Evolutionary conservation across 306 rosid genomes (phyloP), one percentile per base, ranked within the genome.

Genomic region (Lotus japonicus): DNA sequence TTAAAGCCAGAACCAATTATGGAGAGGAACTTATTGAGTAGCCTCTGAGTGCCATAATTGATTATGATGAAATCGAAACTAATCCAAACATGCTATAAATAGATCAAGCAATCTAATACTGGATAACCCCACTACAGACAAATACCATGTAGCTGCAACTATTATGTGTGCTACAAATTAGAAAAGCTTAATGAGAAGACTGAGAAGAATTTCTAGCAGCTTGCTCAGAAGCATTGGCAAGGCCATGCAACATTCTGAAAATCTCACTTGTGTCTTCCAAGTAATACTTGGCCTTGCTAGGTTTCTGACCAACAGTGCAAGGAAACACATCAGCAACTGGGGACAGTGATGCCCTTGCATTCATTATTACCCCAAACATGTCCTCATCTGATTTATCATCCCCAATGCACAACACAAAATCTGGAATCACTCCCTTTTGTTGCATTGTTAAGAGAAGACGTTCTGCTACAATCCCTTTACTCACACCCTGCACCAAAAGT

Each of bases 191-290:
- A 14, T 63, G 84, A 52, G 80, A 44, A 48, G 76, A 58, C 12
- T 63, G 84, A 43, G 80, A 44, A 48, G 77, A 52, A 53, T 3
- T 85, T 67, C 71, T 71, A 75, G 73, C 72, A 1, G 77, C 64
- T 11, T 76, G 84, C 79, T 86, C 91, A 3, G 92, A 84, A 28
- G 91, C 92, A 74, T 62, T 82, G 78, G 85, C 88, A 33, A 91
- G 97, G 31, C 89, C 92, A 11, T 86, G 96, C 77, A 91, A 81
- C 97, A 91, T 88, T 71, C 91, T 85, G 70, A 86, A 76, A 76
- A 91, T 91, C 86, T 88, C 97, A 5, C 83, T 72, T 48, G 96
- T 88, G 89, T 91, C 97, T 19, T 78, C 82, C 75, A 78, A 78
- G 60, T 78, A 78, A 59, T 78, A 78, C 65, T 78, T 72, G 16